Percentiles rank a stretch among this genome's conserved stretches.
Conservation (phyloP, 257 asterid genomes). For the Rehmannia glutinosa region DNA sequence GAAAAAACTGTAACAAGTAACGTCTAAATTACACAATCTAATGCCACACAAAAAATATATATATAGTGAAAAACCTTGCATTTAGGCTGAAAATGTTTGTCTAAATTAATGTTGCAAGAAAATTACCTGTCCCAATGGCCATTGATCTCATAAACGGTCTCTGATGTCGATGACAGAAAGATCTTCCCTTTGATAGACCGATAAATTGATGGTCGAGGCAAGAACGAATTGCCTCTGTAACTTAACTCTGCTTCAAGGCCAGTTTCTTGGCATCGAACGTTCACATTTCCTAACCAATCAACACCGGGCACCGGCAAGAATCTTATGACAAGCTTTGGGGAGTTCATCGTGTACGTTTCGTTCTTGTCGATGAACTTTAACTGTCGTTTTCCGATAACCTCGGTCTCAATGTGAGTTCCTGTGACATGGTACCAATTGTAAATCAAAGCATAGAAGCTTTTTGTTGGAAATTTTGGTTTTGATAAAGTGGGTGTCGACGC, state of each 20-base stretch:
- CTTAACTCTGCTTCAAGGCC: conserved; percentile 63
- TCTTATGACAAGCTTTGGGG: conserved; percentile 69
- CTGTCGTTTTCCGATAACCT: conserved; percentile 54
- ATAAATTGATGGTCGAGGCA: conserved; percentile 38
- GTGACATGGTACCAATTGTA: too few species aligned
- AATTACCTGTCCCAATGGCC: conserved; percentile 92
- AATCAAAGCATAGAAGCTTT: too few species aligned
- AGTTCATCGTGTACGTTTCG: conserved; percentile 66
- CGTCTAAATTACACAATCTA: too few species aligned
- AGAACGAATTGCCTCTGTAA: conserved; percentile 50
- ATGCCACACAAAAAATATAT: too few species aligned
- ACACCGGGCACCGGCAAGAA: conserved; percentile 63
- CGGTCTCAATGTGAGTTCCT: conserved; percentile 71
- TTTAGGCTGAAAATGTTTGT: background rate
- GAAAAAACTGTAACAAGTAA: too few species aligned
- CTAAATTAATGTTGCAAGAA: background rate
- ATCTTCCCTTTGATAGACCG: conserved; percentile 68
- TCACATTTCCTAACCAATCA: conserved; percentile 79
- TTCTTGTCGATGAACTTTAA: conserved; percentile 45
- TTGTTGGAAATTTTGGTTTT: too few species aligned
- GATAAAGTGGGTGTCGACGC: too few species aligned
- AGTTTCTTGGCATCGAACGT: conserved; percentile 51
- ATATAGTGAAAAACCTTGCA: too few species aligned
- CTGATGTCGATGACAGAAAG: conserved; percentile 40
- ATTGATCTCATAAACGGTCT: conserved; percentile 45